Base-by-base conservation (phyloP, 495 filamentous ascomycete genomes). In the Cryomyces minteri region DNA sequence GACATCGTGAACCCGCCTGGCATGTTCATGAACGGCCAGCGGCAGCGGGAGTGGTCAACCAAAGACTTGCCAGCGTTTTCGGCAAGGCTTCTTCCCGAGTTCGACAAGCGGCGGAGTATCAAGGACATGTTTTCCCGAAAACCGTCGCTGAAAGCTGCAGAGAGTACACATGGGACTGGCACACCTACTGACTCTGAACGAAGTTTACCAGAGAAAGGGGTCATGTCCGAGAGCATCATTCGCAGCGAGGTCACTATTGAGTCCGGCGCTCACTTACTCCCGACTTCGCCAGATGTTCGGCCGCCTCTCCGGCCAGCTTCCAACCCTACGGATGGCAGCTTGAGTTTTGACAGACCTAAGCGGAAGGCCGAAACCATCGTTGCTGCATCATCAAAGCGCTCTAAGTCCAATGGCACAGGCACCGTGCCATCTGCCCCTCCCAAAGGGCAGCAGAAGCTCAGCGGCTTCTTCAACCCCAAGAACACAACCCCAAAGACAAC, bases 61-160 rank as follows among this genome's bases (percentile, higher is more conserved):
- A 80, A 75, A 51, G 72, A 81, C 51, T 58, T 79, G 1, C 66
- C 86, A 8, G 76, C 84, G n/a, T 62, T 74, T 0, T 94, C 87
- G 6, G 86, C 79, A 0, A 86, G 76, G 51, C 68, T 88, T 11
- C 79, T 94, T 38, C 82, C 86, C 0, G 88, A 96, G 55, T 96
- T 94, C 50, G 74, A 85, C 49, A 77, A 76, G 40, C 77, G 88
- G 4, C 71, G 76, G 49, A 94, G 66, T 54, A 94, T 96, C 54
- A 86, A 81, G 47, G 87, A 94, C 49, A 94, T 96, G 88, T 94
- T 96, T 25, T 25, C 18, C 18, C 18, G 18, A 25, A 25, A 25
- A 25, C 18, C 18, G 18, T 25, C 18, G 18, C 18, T 25, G 18
- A 25, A 25, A 25, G 18, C 18, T 25, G 18, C 18, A 25, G 18